Percentiles rank a stretch among this genome's conserved stretches.
Evolutionary conservation across 2,329 filamentous ascomycete genomes (phyloP).

Genomic region (Sarocladium strictum): DNA sequence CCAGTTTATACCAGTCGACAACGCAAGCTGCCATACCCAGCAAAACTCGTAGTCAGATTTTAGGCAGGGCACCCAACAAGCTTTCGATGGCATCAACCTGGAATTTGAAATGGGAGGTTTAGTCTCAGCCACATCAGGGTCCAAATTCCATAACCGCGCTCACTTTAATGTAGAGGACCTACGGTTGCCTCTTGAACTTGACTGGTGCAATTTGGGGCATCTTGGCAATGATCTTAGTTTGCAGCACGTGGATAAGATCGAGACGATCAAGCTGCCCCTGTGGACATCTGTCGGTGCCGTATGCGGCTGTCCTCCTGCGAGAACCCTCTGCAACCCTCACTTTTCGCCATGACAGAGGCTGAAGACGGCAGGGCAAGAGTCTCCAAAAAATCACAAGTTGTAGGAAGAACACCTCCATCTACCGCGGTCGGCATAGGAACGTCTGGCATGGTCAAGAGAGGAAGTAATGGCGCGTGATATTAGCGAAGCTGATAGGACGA

Average conservation of each 20-base stretch:
- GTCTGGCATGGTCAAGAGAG: slow-evolving; percentile 24
- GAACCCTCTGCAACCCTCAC: slow-evolving; percentile 14
- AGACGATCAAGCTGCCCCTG: slow-evolving; percentile 29
- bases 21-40: slow-evolving; percentile 26
- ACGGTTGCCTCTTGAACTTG: slow-evolving; percentile 4
- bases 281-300: not conserved
- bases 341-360: slow-evolving; percentile 21
- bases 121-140: not conserved
- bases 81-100: slow-evolving; percentile 30
- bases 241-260: slow-evolving; percentile 30
- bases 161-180: slow-evolving; percentile 36
- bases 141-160: slow-evolving; percentile 38
- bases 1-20: slow-evolving; percentile 22
- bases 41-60: slow-evolving; percentile 33
- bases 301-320: not conserved
- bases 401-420: slow-evolving; percentile 18
- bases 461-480: slow-evolving; percentile 22
- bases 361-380: not conserved
- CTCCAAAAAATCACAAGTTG: too few relatives aligned
- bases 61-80: slow-evolving; percentile 18
- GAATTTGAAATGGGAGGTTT: slow-evolving; percentile 26
- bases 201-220: not conserved
- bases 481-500: slow-evolving; percentile 19
- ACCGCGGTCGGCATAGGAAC: slow-evolving; percentile 27
- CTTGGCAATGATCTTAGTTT: slow-evolving; percentile 21